Percentiles rank a stretch among this genome's conserved stretches.
Evolutionary conservation across 2,329 filamentous ascomycete species (phyloP).

Genomic region (Xylariaceae sp.): DNA sequence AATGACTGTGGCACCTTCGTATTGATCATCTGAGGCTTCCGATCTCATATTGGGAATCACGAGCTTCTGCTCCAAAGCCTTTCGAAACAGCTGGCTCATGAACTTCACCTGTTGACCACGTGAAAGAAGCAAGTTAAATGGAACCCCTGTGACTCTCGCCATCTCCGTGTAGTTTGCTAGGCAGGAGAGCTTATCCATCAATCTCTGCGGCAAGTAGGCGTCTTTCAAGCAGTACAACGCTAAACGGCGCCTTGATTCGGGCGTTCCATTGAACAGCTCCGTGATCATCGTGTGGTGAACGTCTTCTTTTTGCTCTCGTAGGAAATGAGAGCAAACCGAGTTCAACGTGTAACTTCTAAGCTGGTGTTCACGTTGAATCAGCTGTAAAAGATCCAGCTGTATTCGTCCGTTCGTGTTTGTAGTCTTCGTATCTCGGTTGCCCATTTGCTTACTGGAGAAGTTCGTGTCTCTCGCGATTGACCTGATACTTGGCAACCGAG

Average conservation of each 20-base stretch:
- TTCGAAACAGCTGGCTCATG: conserved; percentile 94
- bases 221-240: conserved; percentile 98
- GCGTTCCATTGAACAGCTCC: conserved; percentile 93
- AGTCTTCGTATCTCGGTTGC: conserved; percentile 88
- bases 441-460: conserved; percentile 98
- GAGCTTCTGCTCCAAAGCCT: conserved; percentile 88
- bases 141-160: conserved; percentile 98
- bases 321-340: conserved; percentile 90
- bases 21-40: conserved; percentile 79
- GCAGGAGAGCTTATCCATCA: conserved; percentile 98
- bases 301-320: conserved; percentile 97
- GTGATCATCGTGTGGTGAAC: conserved; percentile 99
- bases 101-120: conserved; percentile 97
- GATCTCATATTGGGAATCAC: conserved; percentile 86
- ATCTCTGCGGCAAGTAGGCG: conserved; percentile 87
- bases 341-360: conserved; percentile 96
- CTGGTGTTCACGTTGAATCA: conserved; percentile 93
- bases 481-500: conserved; percentile 70
- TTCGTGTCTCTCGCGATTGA: conserved; percentile 79
- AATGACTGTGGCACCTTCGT: conserved; percentile 97
- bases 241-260: conserved; percentile 85
- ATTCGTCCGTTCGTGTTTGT: conserved; percentile 94
- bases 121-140: conserved; percentile 91
- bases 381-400: conserved; percentile 90
- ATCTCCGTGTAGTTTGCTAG: conserved; percentile 99